These are phyloP conservation scores for Draba incana DNA, from an alignment of 345 rosid species.

Conservation along the genomic window DNA sequence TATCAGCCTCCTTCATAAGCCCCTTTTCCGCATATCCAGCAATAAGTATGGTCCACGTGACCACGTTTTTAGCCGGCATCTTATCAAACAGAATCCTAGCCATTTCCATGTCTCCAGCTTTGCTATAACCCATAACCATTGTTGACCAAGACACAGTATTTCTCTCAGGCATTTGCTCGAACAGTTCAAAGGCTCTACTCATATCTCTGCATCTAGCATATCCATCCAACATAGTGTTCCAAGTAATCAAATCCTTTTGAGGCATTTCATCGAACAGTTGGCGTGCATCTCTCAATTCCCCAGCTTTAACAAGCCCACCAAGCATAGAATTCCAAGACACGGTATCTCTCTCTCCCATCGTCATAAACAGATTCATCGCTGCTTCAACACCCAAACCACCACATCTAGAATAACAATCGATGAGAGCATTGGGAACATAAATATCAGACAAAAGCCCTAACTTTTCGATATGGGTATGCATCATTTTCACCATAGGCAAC, in stretches of 20 bases:
- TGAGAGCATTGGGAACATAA: constrained; percentile 81
- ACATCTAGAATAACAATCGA: constrained; percentile 77
- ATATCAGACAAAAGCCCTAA: constrained; percentile 68
- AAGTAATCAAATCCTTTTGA: constrained; percentile 65
- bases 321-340: constrained; percentile 91
- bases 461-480: constrained; percentile 72
- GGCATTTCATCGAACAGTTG: constrained; percentile 83
- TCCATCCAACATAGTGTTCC: constrained; percentile 87
- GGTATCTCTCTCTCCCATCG: constrained; percentile 60
- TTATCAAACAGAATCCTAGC: constrained; percentile 77
- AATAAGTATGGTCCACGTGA: constrained; percentile 86
- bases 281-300: constrained; percentile 59
- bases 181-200: constrained; percentile 67
- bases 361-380: constrained; percentile 66
- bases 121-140: constrained; percentile 70
- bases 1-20: constrained; percentile 57
- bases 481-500: constrained; percentile 65
- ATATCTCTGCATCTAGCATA: constrained; percentile 71
- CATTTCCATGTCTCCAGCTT: constrained; percentile 82
- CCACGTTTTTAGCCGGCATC: constrained; percentile 76
- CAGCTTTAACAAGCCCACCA: constrained; percentile 59
- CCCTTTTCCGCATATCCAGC: constrained; percentile 85
- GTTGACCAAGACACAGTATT: constrained; percentile 91
- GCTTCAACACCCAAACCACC: constrained; percentile 59
- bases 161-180: constrained; percentile 72